Evolutionary conservation across 768 basidiomycete species (phyloP), one percentile per base, ranked within the genome.

Genomic region (Phlebiopsis gigantea): DNA sequence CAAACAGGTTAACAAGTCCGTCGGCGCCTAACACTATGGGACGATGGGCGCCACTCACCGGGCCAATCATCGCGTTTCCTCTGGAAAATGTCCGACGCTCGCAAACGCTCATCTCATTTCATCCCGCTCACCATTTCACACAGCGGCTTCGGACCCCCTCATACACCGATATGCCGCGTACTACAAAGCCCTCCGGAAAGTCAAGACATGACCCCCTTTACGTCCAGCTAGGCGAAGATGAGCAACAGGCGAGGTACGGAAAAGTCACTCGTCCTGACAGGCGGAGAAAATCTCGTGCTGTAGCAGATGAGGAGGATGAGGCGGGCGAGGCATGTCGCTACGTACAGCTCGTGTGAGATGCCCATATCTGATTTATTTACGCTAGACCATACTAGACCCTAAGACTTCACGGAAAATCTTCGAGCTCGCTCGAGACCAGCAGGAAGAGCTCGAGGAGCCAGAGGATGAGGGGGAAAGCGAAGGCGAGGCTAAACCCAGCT

Each of bases 341-440:
- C 28, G 21, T 5, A 47, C 42, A 34, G 17, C 45, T 24, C 24
- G 29, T 25, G 30, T 53, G 44, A 44, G 31, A 25, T 12, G 12
- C 34, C 61, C 5, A 51, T 41, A 8, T 15, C 26, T 29, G 21
- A 21, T 30, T 48, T 48, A 21, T 26, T 7, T 39, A 12, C 15
- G 19, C 15, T 31, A 95, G 92, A 77, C 74, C 44, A 82, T 84
- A 19, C 69, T 94, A 59, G 90, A 93, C 67, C 79, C 87, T 2
- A 91, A 88, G 71, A 88, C 86, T 5, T 96, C 93, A 0, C 78
- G 79, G 57, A 86, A 84, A 63, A 97, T 99, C 48, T 88, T 99
- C 62, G 89, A 94, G 69, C 82, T 99, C 55, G 96, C 96, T 15
- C 80, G 82, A 66, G 87, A 90, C 63, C 96, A 99, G 71, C 94